These are phyloP conservation scores for Solanum etuberosum DNA, from an alignment of 257 asterid genomes.

Conservation along the genomic window DNA sequence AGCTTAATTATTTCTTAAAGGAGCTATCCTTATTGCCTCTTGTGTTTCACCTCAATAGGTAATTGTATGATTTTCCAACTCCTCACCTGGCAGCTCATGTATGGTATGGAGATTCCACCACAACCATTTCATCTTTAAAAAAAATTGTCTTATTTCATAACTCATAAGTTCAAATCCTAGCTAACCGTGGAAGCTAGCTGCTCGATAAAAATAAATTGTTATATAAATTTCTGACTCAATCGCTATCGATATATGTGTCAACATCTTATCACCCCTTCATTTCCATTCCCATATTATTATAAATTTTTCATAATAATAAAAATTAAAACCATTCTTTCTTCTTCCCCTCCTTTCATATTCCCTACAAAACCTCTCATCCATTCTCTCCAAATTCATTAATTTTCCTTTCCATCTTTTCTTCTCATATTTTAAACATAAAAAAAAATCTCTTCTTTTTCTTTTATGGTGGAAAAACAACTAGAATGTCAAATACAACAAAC, in stretches of 20 bases:
- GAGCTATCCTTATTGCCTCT: not conserved
- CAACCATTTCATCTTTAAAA: not conserved
- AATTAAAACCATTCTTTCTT: not conserved
- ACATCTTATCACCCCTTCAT: not conserved
- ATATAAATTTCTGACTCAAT: not conserved
- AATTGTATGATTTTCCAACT: not conserved
- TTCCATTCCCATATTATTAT: not conserved
- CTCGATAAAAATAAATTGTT: not conserved
- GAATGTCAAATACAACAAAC: not conserved
- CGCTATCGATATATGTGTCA: not conserved
- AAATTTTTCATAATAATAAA: not conserved
- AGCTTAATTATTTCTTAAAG: not conserved
- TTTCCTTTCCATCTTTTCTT: not conserved
- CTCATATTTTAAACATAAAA: not conserved
- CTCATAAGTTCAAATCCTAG: not conserved
- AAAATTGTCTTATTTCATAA: too few species aligned
- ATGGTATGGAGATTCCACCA: not conserved
- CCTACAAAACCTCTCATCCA: slow-evolving; percentile 25
- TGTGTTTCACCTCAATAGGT: not conserved
- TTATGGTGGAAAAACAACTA: not conserved
- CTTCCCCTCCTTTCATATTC: not conserved
- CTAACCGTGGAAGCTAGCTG: not conserved
- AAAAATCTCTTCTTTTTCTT: not conserved
- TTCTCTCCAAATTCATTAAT: not conserved
- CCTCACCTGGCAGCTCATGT: not conserved